These are phyloP conservation scores for Metschnikowia drakensbergensis DNA, from an alignment of 805 yeast species.

Conservation along the genomic window DNA sequence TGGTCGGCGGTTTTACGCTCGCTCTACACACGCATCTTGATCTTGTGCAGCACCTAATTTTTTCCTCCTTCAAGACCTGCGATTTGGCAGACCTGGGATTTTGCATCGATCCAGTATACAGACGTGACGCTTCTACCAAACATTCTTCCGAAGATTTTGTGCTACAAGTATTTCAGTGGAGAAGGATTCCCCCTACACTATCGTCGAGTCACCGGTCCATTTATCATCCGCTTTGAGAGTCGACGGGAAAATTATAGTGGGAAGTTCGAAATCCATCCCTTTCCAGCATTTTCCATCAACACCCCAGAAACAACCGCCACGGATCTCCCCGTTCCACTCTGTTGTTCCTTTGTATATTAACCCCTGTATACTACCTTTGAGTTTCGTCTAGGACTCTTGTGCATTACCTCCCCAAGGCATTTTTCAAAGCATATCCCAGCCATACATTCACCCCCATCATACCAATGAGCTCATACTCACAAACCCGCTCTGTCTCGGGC, in stretches of 20 bases:
- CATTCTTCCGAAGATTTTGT: not conserved
- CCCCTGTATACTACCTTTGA: slow-evolving; percentile 13
- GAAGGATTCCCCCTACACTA: not conserved
- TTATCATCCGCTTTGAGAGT: not conserved
- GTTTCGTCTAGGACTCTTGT: not conserved
- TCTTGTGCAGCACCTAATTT: slow-evolving; percentile 5
- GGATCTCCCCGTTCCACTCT: not conserved
- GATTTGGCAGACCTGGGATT: slow-evolving; percentile 1
- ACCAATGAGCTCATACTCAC: slow-evolving; percentile 19
- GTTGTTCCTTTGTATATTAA: slow-evolving; percentile 13
- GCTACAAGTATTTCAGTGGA: not conserved
- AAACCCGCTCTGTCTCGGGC: slow-evolving; percentile 22
- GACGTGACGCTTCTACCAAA: not conserved
- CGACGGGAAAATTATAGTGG: not conserved
- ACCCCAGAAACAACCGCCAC: not conserved
- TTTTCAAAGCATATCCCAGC: slow-evolving; percentile 1
- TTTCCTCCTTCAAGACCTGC: slow-evolving; percentile 3
- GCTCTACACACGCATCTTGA: slow-evolving; percentile 4
- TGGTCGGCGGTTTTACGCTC: not conserved
- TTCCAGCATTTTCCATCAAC: not conserved
- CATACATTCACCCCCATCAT: slow-evolving; percentile 9
- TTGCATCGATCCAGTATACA: not conserved
- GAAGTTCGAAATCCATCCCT: not conserved
- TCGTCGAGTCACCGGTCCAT: not conserved
- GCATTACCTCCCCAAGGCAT: not conserved